phyloP scores from a whole-genome alignment of 495 filamentous ascomycete genomes.

The Neurospora cerealis region DNA sequence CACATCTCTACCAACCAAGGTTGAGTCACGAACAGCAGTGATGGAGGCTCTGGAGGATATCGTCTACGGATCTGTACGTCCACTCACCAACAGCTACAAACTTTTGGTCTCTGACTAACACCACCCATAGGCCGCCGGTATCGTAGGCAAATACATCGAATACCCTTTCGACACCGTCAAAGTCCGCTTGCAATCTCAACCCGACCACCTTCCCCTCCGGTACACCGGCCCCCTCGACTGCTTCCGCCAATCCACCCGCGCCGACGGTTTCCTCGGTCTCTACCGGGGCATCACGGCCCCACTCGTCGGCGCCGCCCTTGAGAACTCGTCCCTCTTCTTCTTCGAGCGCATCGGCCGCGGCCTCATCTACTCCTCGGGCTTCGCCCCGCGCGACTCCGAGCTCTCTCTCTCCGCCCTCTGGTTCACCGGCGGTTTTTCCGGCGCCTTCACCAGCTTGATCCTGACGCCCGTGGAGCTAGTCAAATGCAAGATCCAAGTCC shows the following conservation, averaged over 20 bases:
- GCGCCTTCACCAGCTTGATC: constrained; percentile 81
- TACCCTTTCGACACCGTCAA: constrained; percentile 99
- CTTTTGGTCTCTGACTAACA: constrained; percentile 6
- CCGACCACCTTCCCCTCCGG: constrained; percentile 66
- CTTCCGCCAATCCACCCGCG: constrained; percentile 71
- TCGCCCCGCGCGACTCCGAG: constrained; percentile 37
- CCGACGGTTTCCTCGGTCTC: constrained; percentile 68
- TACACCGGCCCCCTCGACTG: constrained; percentile 90
- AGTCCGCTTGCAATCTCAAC: constrained; percentile 71
- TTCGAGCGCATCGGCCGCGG: constrained; percentile 61
- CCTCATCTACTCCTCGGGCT: constrained; percentile 45
- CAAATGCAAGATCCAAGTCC: constrained; percentile 96
- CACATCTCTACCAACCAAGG: constrained; percentile 3
- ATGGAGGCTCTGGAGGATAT: constrained; percentile 72
- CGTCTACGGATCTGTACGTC: constrained; percentile 69
- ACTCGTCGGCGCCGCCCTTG: constrained; percentile 80
- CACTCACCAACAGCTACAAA: background rate
- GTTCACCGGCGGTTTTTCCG: constrained; percentile 69
- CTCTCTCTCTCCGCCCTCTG: constrained; percentile 66
- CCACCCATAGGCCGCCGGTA: constrained; percentile 59
- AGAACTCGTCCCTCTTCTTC: constrained; percentile 91
- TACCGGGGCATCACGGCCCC: constrained; percentile 94
- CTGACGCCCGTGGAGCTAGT: constrained; percentile 95
- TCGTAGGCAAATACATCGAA: constrained; percentile 90
- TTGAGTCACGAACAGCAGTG: constrained; percentile 32